Evolutionary conservation across 1,139 yeast genomes (phyloP), one percentile per base, ranked within the genome.

Genomic region (Yamadazyma triangularis): DNA sequence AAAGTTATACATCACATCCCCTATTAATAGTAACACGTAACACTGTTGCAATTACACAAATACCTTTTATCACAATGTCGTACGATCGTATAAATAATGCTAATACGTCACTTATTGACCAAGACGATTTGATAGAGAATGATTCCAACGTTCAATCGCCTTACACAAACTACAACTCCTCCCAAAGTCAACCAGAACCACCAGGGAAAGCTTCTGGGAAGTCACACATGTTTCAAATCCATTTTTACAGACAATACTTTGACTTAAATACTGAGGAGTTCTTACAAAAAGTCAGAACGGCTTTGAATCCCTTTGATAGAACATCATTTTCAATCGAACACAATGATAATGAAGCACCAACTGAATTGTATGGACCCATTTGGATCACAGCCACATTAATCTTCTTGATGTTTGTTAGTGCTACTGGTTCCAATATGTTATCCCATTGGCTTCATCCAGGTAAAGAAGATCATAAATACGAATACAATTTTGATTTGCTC

Each of bases 381-480:
- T 86, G 95, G 95, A 77, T 86, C 27, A 81, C 88, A 9, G 86
- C 87, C 0, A 81, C 94, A 0, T 73, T 84, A 32, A 77, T 84
- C 1, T 78, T 83, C 40, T 63, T 79, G 25, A 65, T 85, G 53
- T 86, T 85, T 58, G 81, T 85, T 36, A 71, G 88, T 32, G 73
- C 85, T 23, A 82, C 95, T 0, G 73, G 70, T 2, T 54, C 70
- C 11, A 64, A 66, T 33, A 40, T 66, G 11, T 43, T 67, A 26
- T 23, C 66, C 51, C 45, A 73, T 62, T 46, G 85, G 84, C 35
- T 64, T 55, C 55, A 61, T 40, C 45, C 52, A 2, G 47, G 47
- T 12, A 39, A 62, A 49, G 43, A 60, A 16, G 62, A 70, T 8
- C 60, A 60, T 16, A 58, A 62, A 26, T 78, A 76, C 44, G 70